Conservation (phyloP, 2,329 filamentous ascomycete species). For the Beauveria sp. region DNA sequence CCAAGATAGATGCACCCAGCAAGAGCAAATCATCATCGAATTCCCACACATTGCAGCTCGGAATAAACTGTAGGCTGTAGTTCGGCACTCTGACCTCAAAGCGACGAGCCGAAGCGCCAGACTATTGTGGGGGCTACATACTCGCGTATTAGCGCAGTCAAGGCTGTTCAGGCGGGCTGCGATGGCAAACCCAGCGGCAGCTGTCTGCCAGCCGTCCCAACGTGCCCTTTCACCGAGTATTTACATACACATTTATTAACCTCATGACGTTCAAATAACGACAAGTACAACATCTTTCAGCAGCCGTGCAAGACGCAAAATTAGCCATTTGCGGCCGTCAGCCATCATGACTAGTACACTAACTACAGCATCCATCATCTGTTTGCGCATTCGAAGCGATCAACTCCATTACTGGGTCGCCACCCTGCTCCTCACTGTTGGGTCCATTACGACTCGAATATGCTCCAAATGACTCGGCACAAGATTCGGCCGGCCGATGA, state of each 20-base stretch:
- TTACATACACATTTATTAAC: not conserved
- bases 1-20: too few relatives aligned
- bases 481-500: conserved; percentile 3
- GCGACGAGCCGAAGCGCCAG: too few relatives aligned
- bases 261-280: not conserved
- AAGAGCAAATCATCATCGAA: too few relatives aligned
- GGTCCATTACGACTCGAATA: conserved; percentile 6
- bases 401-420: not conserved
- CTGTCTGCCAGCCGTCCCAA: not conserved
- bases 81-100: too few relatives aligned
- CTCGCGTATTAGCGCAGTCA: not conserved
- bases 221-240: not conserved
- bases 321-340: not conserved
- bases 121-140: not conserved
- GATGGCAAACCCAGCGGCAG: not conserved
- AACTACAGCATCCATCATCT: not conserved
- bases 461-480: conserved; percentile 4
- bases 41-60: too few relatives aligned
- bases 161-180: not conserved
- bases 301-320: not conserved
- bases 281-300: not conserved
- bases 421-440: not conserved
- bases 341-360: not conserved
- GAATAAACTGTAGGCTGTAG: too few relatives aligned
- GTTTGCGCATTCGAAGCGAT: too few relatives aligned